Evolutionary conservation across 2,329 filamentous ascomycete genomes (phyloP).

Genomic region (Phyllachora maydis): DNA sequence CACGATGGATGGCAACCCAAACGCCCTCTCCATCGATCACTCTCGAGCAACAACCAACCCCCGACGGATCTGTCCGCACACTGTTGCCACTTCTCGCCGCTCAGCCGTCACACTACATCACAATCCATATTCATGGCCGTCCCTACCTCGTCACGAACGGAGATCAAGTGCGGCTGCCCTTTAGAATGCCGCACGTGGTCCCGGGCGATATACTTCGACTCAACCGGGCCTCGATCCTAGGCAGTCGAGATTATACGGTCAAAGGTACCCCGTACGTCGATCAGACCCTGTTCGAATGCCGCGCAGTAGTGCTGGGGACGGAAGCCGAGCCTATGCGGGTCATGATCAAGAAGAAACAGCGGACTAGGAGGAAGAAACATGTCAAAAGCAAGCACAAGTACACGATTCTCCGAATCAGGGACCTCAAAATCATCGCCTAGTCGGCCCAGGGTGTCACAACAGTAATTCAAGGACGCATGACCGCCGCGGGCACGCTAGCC

Average conservation of each 20-base stretch:
- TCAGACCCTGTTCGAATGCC: slow-evolving; percentile 64
- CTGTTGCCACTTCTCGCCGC: slow-evolving; percentile 52
- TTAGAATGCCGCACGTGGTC: slow-evolving; percentile 53
- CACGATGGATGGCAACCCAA: too few species aligned
- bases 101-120: slow-evolving; percentile 61
- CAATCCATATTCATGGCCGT: slow-evolving; percentile 56
- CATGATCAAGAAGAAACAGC: slow-evolving; percentile 68
- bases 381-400: slow-evolving; percentile 82
- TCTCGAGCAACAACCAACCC: too few species aligned
- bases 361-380: slow-evolving; percentile 49
- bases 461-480: too few species aligned
- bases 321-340: slow-evolving; percentile 62
- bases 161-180: slow-evolving; percentile 58
- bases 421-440: slow-evolving; percentile 54
- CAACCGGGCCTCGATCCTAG: slow-evolving; percentile 65
- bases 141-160: slow-evolving; percentile 64
- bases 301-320: slow-evolving; percentile 65
- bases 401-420: slow-evolving; percentile 68
- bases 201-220: slow-evolving; percentile 76
- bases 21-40: slow-evolving; percentile 8
- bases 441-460: too few species aligned
- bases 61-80: slow-evolving; percentile 33
- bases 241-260: slow-evolving; percentile 77
- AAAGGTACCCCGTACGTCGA: slow-evolving; percentile 69
- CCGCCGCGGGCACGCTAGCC: too few species aligned